Percentiles rank a stretch among this genome's conserved stretches.
These are phyloP conservation scores for Clonostachys rosea DNA, from an alignment of 2,329 filamentous ascomycete genomes.

Conservation along the genomic window DNA sequence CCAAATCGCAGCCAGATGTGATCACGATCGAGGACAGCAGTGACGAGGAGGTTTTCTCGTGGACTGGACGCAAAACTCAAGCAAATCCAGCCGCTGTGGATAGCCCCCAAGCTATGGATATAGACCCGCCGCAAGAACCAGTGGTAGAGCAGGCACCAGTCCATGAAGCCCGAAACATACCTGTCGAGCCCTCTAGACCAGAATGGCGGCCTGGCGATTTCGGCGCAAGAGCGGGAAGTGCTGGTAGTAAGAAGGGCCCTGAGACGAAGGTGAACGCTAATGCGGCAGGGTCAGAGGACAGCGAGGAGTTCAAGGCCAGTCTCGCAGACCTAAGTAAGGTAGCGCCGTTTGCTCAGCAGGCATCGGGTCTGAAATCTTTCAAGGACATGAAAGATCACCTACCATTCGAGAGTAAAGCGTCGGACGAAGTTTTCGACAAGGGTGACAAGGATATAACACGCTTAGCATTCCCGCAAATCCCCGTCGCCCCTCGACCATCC, in stretches of 20 bases:
- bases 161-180: slow-evolving; percentile 42
- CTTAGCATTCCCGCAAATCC: slow-evolving; percentile 41
- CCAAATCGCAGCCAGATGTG: slow-evolving; percentile 32
- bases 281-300: slow-evolving; percentile 48
- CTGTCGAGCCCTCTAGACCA: slow-evolving; percentile 52
- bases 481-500: slow-evolving; percentile 43
- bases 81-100: slow-evolving; percentile 19
- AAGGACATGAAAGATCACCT: slow-evolving; percentile 50
- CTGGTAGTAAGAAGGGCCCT: slow-evolving; percentile 1
- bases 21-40: slow-evolving; percentile 42
- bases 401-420: slow-evolving; percentile 50
- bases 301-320: slow-evolving; percentile 47
- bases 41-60: slow-evolving; percentile 30
- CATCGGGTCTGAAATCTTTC: slow-evolving; percentile 46
- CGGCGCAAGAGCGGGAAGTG: slow-evolving; percentile 5
- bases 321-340: slow-evolving; percentile 52
- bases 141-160: slow-evolving; percentile 7
- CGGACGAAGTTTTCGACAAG: slow-evolving; percentile 31
- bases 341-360: slow-evolving; percentile 45
- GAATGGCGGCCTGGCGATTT: slow-evolving; percentile 54
- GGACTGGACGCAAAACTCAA: slow-evolving; percentile 25
- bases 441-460: slow-evolving; percentile 19
- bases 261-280: slow-evolving; percentile 20
- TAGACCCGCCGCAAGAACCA: slow-evolving; percentile 45
- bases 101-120: slow-evolving; percentile 61